Evolutionary conservation across 2,329 filamentous ascomycete genomes (phyloP).

Genomic region (Curvularia sp.): DNA sequence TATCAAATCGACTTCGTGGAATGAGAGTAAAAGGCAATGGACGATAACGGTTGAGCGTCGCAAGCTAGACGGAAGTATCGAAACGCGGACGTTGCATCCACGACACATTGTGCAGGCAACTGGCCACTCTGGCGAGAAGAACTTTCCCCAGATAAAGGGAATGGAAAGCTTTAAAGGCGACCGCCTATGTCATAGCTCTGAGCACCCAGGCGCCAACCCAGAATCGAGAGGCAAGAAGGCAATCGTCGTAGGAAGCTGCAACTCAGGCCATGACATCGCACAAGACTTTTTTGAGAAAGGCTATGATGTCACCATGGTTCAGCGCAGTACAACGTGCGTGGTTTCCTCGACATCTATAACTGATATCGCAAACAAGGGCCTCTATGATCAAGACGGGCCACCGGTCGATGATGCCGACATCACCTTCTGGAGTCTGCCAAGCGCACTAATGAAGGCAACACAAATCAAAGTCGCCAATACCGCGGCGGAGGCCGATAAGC

Average conservation of each 20-base stretch:
- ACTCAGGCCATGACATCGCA: slow-evolving; percentile 59
- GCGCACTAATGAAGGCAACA: slow-evolving; percentile 42
- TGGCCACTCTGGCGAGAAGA: slow-evolving; percentile 44
- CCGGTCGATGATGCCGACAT: slow-evolving; percentile 42
- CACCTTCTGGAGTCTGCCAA: slow-evolving; percentile 46
- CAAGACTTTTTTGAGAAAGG: slow-evolving; percentile 57
- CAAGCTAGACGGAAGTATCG: slow-evolving; percentile 29
- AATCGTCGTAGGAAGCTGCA: slow-evolving; percentile 58
- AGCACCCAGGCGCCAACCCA: slow-evolving; percentile 43
- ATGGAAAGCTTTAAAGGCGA: slow-evolving; percentile 51
- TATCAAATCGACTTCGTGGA: slow-evolving; percentile 51
- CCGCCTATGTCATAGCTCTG: slow-evolving; percentile 42
- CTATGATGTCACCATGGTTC: slow-evolving; percentile 57
- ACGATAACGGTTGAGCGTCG: slow-evolving; percentile 43
- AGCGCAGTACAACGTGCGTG: slow-evolving; percentile 54
- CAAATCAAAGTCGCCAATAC: slow-evolving; percentile 36
- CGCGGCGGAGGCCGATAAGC: slow-evolving; percentile 44
- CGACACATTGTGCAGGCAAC: slow-evolving; percentile 43
- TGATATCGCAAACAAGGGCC: slow-evolving; percentile 40
- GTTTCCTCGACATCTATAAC: slow-evolving; percentile 38
- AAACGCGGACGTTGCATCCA: slow-evolving; percentile 40
- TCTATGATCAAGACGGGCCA: slow-evolving; percentile 40
- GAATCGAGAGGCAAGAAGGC: slow-evolving; percentile 52
- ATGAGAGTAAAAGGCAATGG: slow-evolving; percentile 50
- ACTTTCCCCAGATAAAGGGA: slow-evolving; percentile 40